Percentiles rank a stretch among this genome's conserved stretches.
phyloP scores from a whole-genome alignment of 331 rosid genomes.

The Rosa hybrid region DNA sequence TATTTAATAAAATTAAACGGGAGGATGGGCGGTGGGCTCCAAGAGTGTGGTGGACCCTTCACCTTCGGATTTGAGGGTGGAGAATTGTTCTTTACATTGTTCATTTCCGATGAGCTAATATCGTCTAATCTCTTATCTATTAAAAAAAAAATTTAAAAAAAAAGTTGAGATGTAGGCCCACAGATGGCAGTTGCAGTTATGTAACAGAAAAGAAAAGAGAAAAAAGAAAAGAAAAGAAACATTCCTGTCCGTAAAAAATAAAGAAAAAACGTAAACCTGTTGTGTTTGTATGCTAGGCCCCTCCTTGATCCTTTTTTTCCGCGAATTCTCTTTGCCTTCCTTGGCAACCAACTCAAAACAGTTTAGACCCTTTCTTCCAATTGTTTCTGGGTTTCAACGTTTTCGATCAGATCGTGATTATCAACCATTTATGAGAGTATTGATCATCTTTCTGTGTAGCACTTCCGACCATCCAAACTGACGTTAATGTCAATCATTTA shows the following conservation, averaged over 20 bases:
- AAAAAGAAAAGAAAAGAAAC: background rate
- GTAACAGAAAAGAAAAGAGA: background rate
- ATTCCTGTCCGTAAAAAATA: constrained; percentile 4
- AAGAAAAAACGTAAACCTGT: background rate
- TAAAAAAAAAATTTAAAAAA: no score
- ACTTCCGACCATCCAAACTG: background rate
- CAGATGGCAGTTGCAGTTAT: no score
- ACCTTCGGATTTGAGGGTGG: no score
- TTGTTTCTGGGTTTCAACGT: constrained; percentile 14
- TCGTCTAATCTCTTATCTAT: no score
- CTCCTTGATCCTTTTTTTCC: background rate
- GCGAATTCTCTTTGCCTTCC: background rate
- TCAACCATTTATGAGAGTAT: background rate
- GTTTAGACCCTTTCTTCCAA: constrained; percentile 7
- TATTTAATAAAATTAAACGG: no score
- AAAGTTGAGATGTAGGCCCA: no score
- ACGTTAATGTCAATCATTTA: background rate
- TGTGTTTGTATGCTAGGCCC: background rate
- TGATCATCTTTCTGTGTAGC: background rate
- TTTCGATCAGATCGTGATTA: background rate
- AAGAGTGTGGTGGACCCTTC: no score
- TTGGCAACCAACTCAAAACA: constrained; percentile 1
- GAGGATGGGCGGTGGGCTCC: no score
- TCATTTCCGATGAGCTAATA: no score
- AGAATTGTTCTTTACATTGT: no score